Evolutionary conservation across 768 basidiomycete genomes (phyloP), one percentile per base, ranked within the genome.

Genomic region (Tylopilus balloui): DNA sequence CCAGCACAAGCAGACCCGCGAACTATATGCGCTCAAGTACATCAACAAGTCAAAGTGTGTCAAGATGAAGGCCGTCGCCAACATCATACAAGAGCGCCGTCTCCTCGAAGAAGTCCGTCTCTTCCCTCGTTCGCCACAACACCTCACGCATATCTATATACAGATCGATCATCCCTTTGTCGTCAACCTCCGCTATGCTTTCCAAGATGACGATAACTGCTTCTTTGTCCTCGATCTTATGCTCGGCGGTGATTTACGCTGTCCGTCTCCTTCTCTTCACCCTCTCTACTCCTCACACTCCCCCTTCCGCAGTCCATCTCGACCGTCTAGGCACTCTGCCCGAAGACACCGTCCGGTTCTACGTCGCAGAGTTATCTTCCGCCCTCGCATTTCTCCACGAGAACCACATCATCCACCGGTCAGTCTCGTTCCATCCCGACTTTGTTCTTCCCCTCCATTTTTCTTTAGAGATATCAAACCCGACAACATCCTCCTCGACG

Each of bases 21-120:
- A 92, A 15, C 78, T 99, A 38, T 97, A 93, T 61, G 96, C 96
- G 6, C 83, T 99, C 69, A 99, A 99, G 70, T 99, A 99, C 73
- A 99, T 99, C 71, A 98, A 98, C 76, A 99, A 99, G 70, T 68
- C 88, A 35, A 94, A 95, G 76, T 96, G 88, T 58, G 92, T 96
- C 54, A 94, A 94, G 76, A 96, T 96, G 92, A 94, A 93, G 63
- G 94, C 94, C 2, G 93, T 98, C 31, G 84, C 91, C 20, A 97
- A 99, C 65, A 92, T 99, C 64, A 84, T 99, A 42, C 96, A 98
- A 66, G 96, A 99, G 66, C 83, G 96, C 23, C 77, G 92, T 29
- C 72, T 99, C 34, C 78, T 99, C 24, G 96, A 99, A 71, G 96
- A 99, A 84, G 94, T 93, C 43, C 34, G 65, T 57, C 45, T 11